Evolutionary conservation across 2,329 filamentous ascomycete species (phyloP), one percentile per base, ranked within the genome.

Genomic region (Xenoacremonium recifei): DNA sequence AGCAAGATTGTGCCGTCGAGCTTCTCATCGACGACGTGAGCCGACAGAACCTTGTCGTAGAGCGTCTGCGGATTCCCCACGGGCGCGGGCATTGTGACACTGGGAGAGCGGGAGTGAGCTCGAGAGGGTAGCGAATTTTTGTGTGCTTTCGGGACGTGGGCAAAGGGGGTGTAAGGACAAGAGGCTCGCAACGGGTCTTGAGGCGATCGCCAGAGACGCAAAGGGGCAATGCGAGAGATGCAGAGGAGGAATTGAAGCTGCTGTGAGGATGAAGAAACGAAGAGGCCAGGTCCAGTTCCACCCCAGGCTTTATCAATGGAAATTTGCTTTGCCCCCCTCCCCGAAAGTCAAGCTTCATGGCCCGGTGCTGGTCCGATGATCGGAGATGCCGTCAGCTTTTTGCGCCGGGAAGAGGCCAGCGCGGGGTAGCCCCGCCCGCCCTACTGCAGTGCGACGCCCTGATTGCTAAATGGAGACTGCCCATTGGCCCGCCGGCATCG

Each of bases 31-130:
- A 99, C 91, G 60, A 97, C 85, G 68, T 99, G 93, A 72, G 85
- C 85, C 59, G 89, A 82, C 60, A 97, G 86, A 69, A 97, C 91
- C 83, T 97, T 97, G 79, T 97, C 92, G 73, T 97, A 97, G 63
- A 96, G 79, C 58, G 91, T 96, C 70, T 84, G 84, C 41, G 88
- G 89, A 52, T 76, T 78, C 66, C 76, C 75, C 55, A 85, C 82
- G 57, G 80, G 80, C 62, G 76, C 79, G 64, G 89, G 89, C 89
- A 95, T 95, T 58, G 66, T 82, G 75, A 59, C 39, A 42, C 21
- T 47, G 37, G 35, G 17, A 18, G 9, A 18, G 17, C 5, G n/a
- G 18, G 10, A 9, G 11, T 10, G 5, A 16, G 25, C 35, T 36
- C 40, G 39, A 44, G 35, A 29, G 19, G 35, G 31, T 23, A 38